phyloP scores from a whole-genome alignment of 257 asterid genomes.

The Linaria vulgaris region DNA sequence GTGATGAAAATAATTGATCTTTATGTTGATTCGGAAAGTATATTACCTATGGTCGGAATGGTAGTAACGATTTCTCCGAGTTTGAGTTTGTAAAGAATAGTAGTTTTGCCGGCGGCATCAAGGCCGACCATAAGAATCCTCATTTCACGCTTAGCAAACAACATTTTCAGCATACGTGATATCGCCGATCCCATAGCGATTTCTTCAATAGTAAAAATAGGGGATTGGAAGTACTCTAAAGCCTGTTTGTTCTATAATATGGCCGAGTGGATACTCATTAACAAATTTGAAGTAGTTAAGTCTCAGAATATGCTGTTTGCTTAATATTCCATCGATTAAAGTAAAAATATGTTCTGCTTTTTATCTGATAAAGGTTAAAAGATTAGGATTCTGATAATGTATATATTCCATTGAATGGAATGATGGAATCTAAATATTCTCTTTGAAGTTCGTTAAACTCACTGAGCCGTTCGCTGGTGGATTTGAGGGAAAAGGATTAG shows the following conservation, averaged over 20 bases:
- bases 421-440: slow-evolving; percentile 1
- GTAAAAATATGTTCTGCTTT: background rate
- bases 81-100: slow-evolving; percentile 47
- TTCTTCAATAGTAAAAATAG: background rate
- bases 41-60: slow-evolving; percentile 51
- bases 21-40: too few relatives aligned
- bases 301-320: background rate
- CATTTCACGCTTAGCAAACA: slow-evolving; percentile 45
- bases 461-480: background rate
- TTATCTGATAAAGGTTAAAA: slow-evolving; percentile 15
- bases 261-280: background rate
- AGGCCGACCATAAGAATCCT: slow-evolving; percentile 59
- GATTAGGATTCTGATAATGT: slow-evolving; percentile 29
- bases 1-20: too few relatives aligned
- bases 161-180: slow-evolving; percentile 36
- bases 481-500: background rate
- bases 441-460: slow-evolving; percentile 6
- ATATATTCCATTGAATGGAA: background rate
- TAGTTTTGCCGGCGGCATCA: slow-evolving; percentile 52
- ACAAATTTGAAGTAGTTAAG: background rate
- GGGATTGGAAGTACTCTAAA: background rate
- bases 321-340: background rate
- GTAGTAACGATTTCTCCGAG: slow-evolving; percentile 52
- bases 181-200: slow-evolving; percentile 45
- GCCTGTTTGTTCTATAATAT: background rate